These are phyloP conservation scores for Chaetomium sp. DNA, from an alignment of 2,329 filamentous ascomycete species.

Conservation along the genomic window DNA sequence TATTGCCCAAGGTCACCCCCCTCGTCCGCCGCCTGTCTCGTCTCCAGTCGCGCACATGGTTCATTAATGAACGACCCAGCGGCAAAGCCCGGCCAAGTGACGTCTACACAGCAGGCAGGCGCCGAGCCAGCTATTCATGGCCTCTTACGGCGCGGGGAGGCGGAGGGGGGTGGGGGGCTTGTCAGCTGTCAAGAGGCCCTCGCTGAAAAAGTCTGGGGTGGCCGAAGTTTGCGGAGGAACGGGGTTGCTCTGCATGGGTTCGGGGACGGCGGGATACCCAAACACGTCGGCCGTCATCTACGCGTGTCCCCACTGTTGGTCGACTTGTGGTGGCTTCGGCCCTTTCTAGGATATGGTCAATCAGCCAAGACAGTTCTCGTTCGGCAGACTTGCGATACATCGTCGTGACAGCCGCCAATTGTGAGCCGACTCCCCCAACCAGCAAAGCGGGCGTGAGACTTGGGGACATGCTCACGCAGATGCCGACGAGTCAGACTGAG, in stretches of 20 bases:
- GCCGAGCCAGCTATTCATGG: slow-evolving; percentile 25
- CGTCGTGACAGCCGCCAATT: background rate
- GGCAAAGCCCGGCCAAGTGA: slow-evolving; percentile 23
- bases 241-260: slow-evolving; percentile 11
- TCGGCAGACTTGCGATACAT: slow-evolving; percentile 2
- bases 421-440: background rate
- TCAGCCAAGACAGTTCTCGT: slow-evolving; percentile 1
- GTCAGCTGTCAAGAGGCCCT: background rate
- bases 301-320: background rate
- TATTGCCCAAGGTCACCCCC: slow-evolving; percentile 28
- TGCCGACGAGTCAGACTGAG: slow-evolving; percentile 1
- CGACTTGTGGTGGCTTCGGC: slow-evolving; percentile 23
- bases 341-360: slow-evolving; percentile 29
- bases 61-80: slow-evolving; percentile 13
- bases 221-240: slow-evolving; percentile 2
- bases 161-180: background rate
- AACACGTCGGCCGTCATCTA: slow-evolving; percentile 14
- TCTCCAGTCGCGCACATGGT: slow-evolving; percentile 8
- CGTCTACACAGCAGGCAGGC: slow-evolving; percentile 16
- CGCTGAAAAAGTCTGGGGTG: slow-evolving; percentile 6
- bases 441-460: background rate
- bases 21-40: slow-evolving; percentile 18
- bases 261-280: background rate
- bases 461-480: background rate
- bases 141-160: background rate